Base-by-base conservation (phyloP, 208 protist species). In the Crithidia bombi region DNA sequence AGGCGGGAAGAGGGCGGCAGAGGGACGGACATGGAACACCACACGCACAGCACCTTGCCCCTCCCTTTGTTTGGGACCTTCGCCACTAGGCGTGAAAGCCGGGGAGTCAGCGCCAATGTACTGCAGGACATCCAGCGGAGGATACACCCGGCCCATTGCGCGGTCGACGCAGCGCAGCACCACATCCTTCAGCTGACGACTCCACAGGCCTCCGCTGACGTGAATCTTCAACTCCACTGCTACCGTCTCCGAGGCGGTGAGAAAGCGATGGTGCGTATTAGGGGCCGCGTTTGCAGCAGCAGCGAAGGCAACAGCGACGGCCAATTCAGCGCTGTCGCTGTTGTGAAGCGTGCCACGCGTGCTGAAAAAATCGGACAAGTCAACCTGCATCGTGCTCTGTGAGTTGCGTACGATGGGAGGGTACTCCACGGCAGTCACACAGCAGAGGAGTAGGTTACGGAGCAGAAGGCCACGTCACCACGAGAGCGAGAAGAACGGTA, bases 81-180 rank as follows among this genome's bases (percentile, higher is more conserved):
- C 64, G 1, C n/a, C 35, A 9, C 23, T 1, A 0, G 36, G 1
- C 7, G n/a, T 5, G 44, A 75, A 75, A 10, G 30, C 36, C 0
- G 83, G 79, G 0, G 83, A 88, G 19, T 62, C 35, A 7, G 28
- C 55, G 25, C 51, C 47, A 11, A 89, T 33, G 62, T 86, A 89
- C 65, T 87, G 86, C 17, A 87, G 57, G 12, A 82, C 73, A 47
- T 96, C 91, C 25, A 96, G 46, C 23, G 85, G 81, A 5, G 91
- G 91, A 46, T 77, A 85, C 17, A 96, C 69, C 25, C 91, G 88
- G 6, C 70, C 23, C n/a, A 89, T 74, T 1, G 86, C 73, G 5
- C 91, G 86, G 66, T 96, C 91, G 21, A 94, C 78, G 62, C 83
- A 93, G 3, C 80, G 81, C 25, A 89, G 64, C 36, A 91, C 74